Conservation (phyloP, 2,329 filamentous ascomycete genomes). For the Amphichorda felina region DNA sequence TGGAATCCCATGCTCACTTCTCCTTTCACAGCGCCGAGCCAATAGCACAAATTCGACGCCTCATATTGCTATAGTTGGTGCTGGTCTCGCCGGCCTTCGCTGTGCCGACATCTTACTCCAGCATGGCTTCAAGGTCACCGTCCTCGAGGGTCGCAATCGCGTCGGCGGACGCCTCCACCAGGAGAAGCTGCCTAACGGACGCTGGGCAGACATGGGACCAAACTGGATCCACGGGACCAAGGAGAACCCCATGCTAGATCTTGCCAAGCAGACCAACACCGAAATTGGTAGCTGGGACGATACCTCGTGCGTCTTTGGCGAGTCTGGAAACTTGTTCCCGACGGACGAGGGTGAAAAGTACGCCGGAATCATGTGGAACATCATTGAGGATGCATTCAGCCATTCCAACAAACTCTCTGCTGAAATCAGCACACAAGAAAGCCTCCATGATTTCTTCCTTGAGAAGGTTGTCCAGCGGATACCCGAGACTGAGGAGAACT, state of each 20-base stretch:
- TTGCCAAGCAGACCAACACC: conserved; percentile 51
- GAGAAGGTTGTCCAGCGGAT: conserved; percentile 31
- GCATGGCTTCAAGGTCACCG: conserved; percentile 53
- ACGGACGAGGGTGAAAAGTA: conserved; percentile 31
- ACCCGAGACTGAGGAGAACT: conserved; percentile 27
- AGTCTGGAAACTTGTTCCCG: conserved; percentile 39
- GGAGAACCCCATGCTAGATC: conserved; percentile 56
- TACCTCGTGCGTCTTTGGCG: conserved; percentile 41
- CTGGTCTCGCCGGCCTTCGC: conserved; percentile 58
- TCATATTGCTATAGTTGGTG: conserved; percentile 57
- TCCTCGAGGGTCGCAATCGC: conserved; percentile 56
- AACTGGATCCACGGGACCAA: conserved; percentile 72
- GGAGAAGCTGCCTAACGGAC: conserved; percentile 31
- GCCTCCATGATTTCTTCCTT: conserved; percentile 42
- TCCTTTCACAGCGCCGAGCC: conserved; percentile 4
- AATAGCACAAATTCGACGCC: conserved; percentile 16
- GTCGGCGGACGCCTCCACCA: conserved; percentile 54
- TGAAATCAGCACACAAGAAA: conserved; percentile 32
- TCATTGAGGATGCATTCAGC: conserved; percentile 56
- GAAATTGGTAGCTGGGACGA: conserved; percentile 34
- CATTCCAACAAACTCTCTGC: conserved; percentile 46
- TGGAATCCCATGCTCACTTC: too few relatives aligned
- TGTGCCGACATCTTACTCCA: conserved; percentile 56
- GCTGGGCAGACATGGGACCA: conserved; percentile 49
- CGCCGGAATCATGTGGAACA: conserved; percentile 50